Base-by-base conservation (phyloP, 2,329 filamentous ascomycete genomes). In the Fusarium goolgardi region DNA sequence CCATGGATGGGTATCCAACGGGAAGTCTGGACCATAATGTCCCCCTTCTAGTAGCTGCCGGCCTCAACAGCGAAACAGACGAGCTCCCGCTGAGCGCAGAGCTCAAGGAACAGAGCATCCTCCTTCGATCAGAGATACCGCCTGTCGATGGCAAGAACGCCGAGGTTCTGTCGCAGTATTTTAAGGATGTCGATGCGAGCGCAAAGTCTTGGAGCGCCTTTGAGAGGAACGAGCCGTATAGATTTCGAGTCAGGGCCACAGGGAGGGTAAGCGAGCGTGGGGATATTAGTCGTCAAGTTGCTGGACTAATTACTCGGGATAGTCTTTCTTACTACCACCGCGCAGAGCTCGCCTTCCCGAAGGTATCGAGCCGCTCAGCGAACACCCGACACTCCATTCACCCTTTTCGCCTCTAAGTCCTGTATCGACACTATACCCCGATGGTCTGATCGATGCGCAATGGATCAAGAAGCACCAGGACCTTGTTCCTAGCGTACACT, bases 391-490 rank as follows among this genome's bases (percentile, higher is more conserved):
- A n/a, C 81, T 97, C 6, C 95, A 98, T 78, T 98, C 96, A 15
- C 93, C 94, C 2, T 89, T 97, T 70, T 98, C 96, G 4, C 96
- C 95, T 1, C 84, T 98, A 31, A 96, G 92, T 39, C 94, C 94
- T 5, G 86, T 86, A 10, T 97, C 95, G 10, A 84, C 88, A 4
- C 85, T 96, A 4, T 98, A 96, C 75, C 94, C 95, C 10, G 96
- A 98, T 79, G 96, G 95, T 6, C 82, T 97, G 60, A 88, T 97
- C 76, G 89, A 94, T 63, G 85, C 90, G 21, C 80, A 87, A 63
- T 99, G 95, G 95, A 84, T 97, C 55, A 87, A 88, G 62, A 99
- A 98, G 77, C 95, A 98, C 77, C 94, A 97, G 75, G 84, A 91
- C 52, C 83, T 93, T 20, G 85, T 98, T 23, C 95, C 95, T 3